Conservation (phyloP, 352 stramenopile genomes). For the Globisporangium alternatum region DNA sequence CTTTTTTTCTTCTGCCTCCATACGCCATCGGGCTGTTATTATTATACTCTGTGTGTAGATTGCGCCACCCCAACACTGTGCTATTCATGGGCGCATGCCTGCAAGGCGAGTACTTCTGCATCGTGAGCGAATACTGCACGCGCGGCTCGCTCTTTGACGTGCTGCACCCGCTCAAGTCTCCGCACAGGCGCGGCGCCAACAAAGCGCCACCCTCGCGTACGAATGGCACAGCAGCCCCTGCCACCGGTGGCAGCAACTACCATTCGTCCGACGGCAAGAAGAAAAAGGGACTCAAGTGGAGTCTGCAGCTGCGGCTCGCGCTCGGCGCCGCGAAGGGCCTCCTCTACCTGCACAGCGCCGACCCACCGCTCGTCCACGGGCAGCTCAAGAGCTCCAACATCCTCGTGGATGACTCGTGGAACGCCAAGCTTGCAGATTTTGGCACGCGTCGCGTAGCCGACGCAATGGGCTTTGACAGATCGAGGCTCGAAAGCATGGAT, state of each 20-base stretch:
- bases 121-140: slow-evolving; percentile 95
- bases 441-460: slow-evolving; percentile 77
- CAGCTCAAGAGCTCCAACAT: slow-evolving; percentile 89
- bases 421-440: slow-evolving; percentile 87
- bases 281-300: slow-evolving; percentile 79
- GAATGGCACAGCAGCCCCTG: slow-evolving; percentile 9
- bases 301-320: slow-evolving; percentile 73
- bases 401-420: slow-evolving; percentile 87
- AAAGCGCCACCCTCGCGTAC: slow-evolving; percentile 16
- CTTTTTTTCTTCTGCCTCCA: not conserved
- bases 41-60: slow-evolving; percentile 24
- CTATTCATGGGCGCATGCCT: slow-evolving; percentile 98
- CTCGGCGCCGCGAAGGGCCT: slow-evolving; percentile 74
- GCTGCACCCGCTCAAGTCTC: slow-evolving; percentile 62
- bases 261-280: slow-evolving; percentile 30
- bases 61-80: slow-evolving; percentile 98
- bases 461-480: slow-evolving; percentile 70
- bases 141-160: slow-evolving; percentile 95
- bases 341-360: slow-evolving; percentile 82
- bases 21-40: not conserved
- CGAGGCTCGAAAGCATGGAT: slow-evolving; percentile 57
- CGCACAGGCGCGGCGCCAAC: slow-evolving; percentile 14
- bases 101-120: slow-evolving; percentile 94
- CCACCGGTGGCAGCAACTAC: slow-evolving; percentile 13
- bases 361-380: slow-evolving; percentile 80